Percentiles rank a stretch among this genome's conserved stretches.
These are phyloP conservation scores for Cyclotella distinguenda DNA, from an alignment of 108 stramenopile species.

Conservation along the genomic window DNA sequence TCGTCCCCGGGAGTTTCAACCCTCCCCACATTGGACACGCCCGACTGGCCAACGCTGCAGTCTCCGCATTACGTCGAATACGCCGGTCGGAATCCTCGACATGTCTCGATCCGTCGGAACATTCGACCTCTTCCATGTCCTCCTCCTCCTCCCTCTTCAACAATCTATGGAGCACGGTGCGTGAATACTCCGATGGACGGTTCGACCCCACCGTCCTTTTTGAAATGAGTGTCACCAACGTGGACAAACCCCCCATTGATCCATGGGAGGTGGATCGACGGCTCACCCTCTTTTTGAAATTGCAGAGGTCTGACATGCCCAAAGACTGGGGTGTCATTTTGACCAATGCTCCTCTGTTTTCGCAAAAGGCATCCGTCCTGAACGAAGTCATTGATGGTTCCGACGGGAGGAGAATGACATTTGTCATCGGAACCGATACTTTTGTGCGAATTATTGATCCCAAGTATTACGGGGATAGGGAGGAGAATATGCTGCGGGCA, in stretches of 20 bases:
- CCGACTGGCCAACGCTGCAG: conserved; percentile 69
- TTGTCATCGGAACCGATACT: conserved; percentile 90
- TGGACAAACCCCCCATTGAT: conserved; percentile 82
- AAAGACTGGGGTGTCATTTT: conserved; percentile 78
- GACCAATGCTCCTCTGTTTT: conserved; percentile 78
- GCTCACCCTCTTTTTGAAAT: conserved; percentile 51
- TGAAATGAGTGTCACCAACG: conserved; percentile 81
- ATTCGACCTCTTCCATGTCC: conserved; percentile 12
- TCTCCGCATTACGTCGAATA: conserved; percentile 27
- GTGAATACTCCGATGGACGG: conserved; percentile 10
- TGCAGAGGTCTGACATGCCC: conserved; percentile 48
- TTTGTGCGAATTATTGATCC: conserved; percentile 81
- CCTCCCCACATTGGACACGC: conserved; percentile 88
- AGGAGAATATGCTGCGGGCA: conserved; percentile 55
- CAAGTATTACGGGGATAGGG: conserved; percentile 79
- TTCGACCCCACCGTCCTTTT: conserved; percentile 57
- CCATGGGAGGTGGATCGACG: conserved; percentile 53
- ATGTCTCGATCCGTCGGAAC: background rate
- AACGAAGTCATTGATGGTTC: conserved; percentile 25
- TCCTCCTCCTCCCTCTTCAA: conserved; percentile 30
- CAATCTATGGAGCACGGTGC: conserved; percentile 32
- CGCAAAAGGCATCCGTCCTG: conserved; percentile 55
- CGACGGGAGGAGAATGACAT: conserved; percentile 44
- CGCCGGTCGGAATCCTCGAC: conserved; percentile 6
- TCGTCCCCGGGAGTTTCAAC: conserved; percentile 90